A percentile compares a stretch with the other conserved stretches of the same genome.
These are phyloP conservation scores for Yamadazyma membranifaciens DNA, from an alignment of 1,139 yeast species.

Conservation along the genomic window DNA sequence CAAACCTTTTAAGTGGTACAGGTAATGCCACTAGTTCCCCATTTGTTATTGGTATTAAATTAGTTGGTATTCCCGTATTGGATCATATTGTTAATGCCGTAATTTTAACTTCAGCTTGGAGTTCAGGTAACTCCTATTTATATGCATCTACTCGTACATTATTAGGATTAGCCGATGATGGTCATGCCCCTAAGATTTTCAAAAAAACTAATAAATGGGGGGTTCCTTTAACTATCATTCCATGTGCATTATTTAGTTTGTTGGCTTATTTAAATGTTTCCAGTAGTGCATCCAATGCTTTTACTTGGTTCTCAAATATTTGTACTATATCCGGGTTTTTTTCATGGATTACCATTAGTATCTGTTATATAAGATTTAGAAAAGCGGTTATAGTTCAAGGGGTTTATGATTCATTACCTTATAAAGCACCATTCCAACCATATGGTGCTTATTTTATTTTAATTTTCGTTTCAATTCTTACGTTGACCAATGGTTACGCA, in stretches of 20 bases:
- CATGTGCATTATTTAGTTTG: constrained; percentile 33
- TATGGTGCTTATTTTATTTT: constrained; percentile 45
- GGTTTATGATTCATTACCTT: constrained; percentile 28
- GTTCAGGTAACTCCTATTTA: constrained; percentile 48
- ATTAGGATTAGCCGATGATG: constrained; percentile 46
- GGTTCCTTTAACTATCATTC: constrained; percentile 29
- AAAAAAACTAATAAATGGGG: constrained; percentile 41
- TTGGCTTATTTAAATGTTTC: constrained; percentile 66
- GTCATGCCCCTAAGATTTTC: constrained; percentile 48
- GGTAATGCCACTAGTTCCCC: constrained; percentile 51
- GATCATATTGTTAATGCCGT: constrained; percentile 52
- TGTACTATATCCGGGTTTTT: constrained; percentile 70
- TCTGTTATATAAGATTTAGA: constrained; percentile 54
- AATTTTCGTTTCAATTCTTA: constrained; percentile 35
- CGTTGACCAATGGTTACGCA: constrained; percentile 52
- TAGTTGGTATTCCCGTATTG: constrained; percentile 48
- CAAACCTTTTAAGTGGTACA: constrained; percentile 27
- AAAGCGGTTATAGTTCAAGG: constrained; percentile 45
- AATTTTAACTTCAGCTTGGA: constrained; percentile 51
- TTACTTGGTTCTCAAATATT: constrained; percentile 67
- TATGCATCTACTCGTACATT: constrained; percentile 43
- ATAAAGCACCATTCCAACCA: constrained; percentile 43
- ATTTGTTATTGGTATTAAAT: constrained; percentile 51
- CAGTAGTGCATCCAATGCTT: constrained; percentile 51
- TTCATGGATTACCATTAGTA: constrained; percentile 58